Base-by-base conservation (phyloP, 1,284 basidiomycete genomes). In the Pyrrhoderma noxium region DNA sequence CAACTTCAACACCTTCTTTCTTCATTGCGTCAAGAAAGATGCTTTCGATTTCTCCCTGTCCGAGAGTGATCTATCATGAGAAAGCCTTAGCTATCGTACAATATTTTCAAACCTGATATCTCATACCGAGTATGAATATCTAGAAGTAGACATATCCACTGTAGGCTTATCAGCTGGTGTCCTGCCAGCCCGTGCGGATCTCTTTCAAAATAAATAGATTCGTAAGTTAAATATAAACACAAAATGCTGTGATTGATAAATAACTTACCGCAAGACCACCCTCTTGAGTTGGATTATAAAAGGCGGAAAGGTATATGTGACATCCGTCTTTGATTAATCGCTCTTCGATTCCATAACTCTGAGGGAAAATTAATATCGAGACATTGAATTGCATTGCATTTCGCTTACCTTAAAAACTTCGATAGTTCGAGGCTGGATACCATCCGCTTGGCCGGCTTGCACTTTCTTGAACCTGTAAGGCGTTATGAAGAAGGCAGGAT, bases 341-440 rank as follows among this genome's bases (percentile, higher is more conserved):
- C 19, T 85, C 78, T 1, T 75, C 81, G 5, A 88, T 71, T 2
- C 85, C 86, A 67, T 88, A 87, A 58, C 82, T 86, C 80, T 89
- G 54, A 22, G 36, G 11, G 21, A 31, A n/a, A 8, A 7, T 57
- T 57, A 18, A 13, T 34, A 25, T 43, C 41, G 43, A 8, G 22
- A 49, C 8, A 38, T 36, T 38, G 42, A 8, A 43, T 9, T 18
- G 44, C n/a, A 22, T 25, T 27, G 19, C 16, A 25, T 11, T 18
- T n/a, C n/a, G n/a, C n/a, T n/a, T 49, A 79, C 83, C 74, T 87
- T 80, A 19, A 91, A 66, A 5, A 89, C 80, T 64, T 91, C 88
- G 45, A 89, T 77, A 1, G 85, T 86, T 35, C 86, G 74, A 0
- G 84, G 83, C 61, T 86, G 83, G 48, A 89, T 82, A 3, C 85